Base-by-base conservation (phyloP, 129 eudicot genomes). In the Tagetes erecta region DNA sequence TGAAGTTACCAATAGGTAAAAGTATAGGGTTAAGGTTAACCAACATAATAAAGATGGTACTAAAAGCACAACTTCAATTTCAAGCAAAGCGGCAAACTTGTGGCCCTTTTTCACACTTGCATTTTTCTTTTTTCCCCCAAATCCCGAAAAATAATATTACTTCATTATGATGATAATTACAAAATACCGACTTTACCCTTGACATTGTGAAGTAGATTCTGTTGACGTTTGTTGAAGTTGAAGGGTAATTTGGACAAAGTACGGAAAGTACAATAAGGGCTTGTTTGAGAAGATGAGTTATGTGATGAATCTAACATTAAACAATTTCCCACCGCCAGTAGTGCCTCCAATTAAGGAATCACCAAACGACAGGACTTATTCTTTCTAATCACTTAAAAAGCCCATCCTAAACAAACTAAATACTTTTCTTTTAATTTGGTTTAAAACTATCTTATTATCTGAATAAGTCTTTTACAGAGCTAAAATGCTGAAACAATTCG, bases 81-180 rank as follows among this genome's bases (percentile, higher is more conserved):
- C 82, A 89, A 86, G 96, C 89, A 86, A 89, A 84, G 87, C 71
- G 82, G 92, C 83, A 77, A 79, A 82, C 70, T 35, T 77, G 80
- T 80, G 76, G 72, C 67, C 78, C 81, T 62, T 53, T 65, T 72
- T 76, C 83, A 75, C 78, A 63, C 73, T 67, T 46, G 41, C 41
- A 47, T 72, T 47, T 57, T 40, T 65, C 4, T 44, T n/a, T 53
- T 53, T n/a, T 72, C 20, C 31, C 34, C 2, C 67, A 39, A 73
- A 46, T 70, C 70, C 70, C 5, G 47, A 50, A n/a, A 66, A 2
- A 42, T 3, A 20, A 68, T 68, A 9, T 13, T 44, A 46, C 10
- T 12, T 36, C 59, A 31, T n/a, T 65, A 6, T 49, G 53, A 49
- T n/a, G 37, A 51, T 40, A 62, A 8, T 3, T 39, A 0, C 0